Conservation (phyloP, 768 basidiomycete species). For the Tephrocybe sp. region DNA sequence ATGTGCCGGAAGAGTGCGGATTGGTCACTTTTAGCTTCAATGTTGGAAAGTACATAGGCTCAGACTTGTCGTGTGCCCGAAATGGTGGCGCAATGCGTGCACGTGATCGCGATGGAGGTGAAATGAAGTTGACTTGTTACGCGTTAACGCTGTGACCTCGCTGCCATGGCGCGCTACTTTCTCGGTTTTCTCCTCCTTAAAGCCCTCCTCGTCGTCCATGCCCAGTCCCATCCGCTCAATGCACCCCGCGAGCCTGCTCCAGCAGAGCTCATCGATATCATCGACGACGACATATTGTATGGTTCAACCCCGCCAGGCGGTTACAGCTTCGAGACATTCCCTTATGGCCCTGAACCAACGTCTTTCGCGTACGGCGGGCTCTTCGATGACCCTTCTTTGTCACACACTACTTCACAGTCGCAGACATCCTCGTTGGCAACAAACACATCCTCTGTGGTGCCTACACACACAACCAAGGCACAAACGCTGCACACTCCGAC, state of each 20-base stretch:
- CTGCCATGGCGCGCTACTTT: constrained; percentile 13
- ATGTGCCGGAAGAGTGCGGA: constrained; percentile 66
- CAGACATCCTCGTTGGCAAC: constrained; percentile 3
- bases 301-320: constrained; percentile 2
- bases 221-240: constrained; percentile 15
- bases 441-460: not conserved
- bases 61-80: not conserved
- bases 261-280: constrained; percentile 10
- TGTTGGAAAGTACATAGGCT: constrained; percentile 10
- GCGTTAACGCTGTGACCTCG: not conserved
- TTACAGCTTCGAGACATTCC: constrained; percentile 10
- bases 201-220: constrained; percentile 10
- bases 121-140: not conserved
- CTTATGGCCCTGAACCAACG: constrained; percentile 1
- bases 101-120: constrained; percentile 15
- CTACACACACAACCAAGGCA: constrained; percentile 1
- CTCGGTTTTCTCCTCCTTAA: constrained; percentile 6
- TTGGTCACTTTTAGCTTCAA: constrained; percentile 39
- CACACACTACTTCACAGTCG: constrained; percentile 6
- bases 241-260: not conserved
- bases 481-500: not conserved
- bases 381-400: constrained; percentile 1
- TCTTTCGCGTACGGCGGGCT: constrained; percentile 12
- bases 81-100: constrained; percentile 1
- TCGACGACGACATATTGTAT: constrained; percentile 14